phyloP scores from a whole-genome alignment of 768 basidiomycete species.

The Russula brevipes region DNA sequence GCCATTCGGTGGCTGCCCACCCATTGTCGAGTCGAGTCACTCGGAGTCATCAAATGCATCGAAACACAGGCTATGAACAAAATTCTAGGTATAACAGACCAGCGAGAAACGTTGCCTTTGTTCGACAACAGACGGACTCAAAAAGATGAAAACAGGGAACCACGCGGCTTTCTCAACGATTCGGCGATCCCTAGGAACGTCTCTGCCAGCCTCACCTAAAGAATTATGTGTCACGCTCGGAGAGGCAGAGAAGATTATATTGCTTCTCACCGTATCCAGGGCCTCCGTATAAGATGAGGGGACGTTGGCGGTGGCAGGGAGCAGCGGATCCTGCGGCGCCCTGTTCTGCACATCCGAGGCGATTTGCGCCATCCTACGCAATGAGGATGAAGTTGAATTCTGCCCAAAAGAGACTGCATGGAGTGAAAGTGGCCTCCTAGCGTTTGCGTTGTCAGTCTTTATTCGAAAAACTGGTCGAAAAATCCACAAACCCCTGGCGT shows the following conservation, averaged over 20 bases:
- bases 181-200: conserved; percentile 58
- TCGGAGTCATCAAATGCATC: not conserved
- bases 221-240: not conserved
- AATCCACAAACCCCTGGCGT: conserved; percentile 39
- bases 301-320: conserved; percentile 4
- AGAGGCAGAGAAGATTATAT: too few species aligned
- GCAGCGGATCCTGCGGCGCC: conserved; percentile 39
- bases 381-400: conserved; percentile 27
- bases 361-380: conserved; percentile 50
- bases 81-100: not conserved
- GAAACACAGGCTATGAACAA: not conserved
- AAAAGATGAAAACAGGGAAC: conserved; percentile 32
- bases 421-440: conserved; percentile 53
- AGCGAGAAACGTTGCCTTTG: not conserved
- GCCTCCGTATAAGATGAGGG: conserved; percentile 43
- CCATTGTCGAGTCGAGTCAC: not conserved
- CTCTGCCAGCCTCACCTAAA: conserved; percentile 50
- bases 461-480: not conserved
- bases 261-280: conserved; percentile 17
- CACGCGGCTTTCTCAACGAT: conserved; percentile 52
- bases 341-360: conserved; percentile 44
- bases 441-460: not conserved
- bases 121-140: not conserved
- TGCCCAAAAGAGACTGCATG: conserved; percentile 55
- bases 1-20: not conserved